Evolutionary conservation across 2,329 filamentous ascomycete species (phyloP), one percentile per base, ranked within the genome.

Genomic region (Lachnellula subtilissima): DNA sequence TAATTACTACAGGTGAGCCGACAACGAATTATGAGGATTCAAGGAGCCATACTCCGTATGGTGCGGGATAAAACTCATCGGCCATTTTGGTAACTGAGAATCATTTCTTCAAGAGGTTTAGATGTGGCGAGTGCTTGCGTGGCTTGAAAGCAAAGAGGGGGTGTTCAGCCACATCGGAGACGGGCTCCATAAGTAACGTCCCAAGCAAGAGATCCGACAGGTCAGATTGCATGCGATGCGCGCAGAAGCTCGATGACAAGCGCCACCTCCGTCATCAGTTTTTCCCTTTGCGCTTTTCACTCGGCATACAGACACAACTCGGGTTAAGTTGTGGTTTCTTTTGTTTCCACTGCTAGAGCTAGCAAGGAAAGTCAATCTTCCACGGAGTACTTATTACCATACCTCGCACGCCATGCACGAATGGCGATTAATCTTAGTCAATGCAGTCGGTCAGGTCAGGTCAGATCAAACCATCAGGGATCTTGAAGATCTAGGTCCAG

Each of bases 191-290:
- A 22, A 22, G 19, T 22, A 17, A 40, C 5, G 15, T 40, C 15
- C 19, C 45, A 45, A 45, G 42, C 42, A 45, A 23, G 42, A 23
- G 11, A 11, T 12, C n/a, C 15, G 25, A 48, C 28, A n/a, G 15
- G 46, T 43, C 15, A 11, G 22, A 5, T 9, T n/a, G 5, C 19
- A 47, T 35, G 3, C 12, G 7, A 12, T 1, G 22, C 15, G n/a
- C 39, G 43, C 43, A n/a, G 28, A 53, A 40, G 19, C 22, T 25
- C 17, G 51, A 9, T 17, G 4, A 28, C 15, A 46, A n/a, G 25
- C 50, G 37, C 37, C 50, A 46, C 23, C 25, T 42, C 17, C 50
- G 40, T 52, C 50, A 52, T 45, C 35, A 23, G 23, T 45, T 52
- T 52, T 52, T n/a, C 43, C 37, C 32, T 46, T n/a, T n/a, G 22